A percentile compares a stretch with the other conserved stretches of the same genome.
These are phyloP conservation scores for Xylariaceae sp. DNA, from an alignment of 2,329 filamentous ascomycete species.

Conservation along the genomic window DNA sequence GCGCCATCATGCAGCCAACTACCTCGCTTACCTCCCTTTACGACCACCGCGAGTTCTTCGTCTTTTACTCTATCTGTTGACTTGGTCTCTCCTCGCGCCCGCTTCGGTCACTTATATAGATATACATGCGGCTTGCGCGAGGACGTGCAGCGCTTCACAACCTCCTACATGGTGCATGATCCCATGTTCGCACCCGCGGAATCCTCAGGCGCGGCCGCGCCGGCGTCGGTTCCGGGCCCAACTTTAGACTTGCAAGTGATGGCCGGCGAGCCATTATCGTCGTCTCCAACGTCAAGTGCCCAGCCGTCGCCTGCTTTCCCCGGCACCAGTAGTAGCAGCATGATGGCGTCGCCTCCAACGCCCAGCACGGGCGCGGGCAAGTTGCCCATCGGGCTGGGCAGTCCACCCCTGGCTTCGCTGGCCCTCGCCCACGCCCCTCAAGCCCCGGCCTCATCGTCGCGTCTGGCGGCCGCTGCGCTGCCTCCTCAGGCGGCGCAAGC, in stretches of 20 bases:
- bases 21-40: conserved; percentile 1
- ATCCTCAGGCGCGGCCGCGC: conserved; percentile 10
- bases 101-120: too few species aligned
- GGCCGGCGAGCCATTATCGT: conserved; percentile 9
- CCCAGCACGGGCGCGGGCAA: too few species aligned
- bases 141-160: too few species aligned
- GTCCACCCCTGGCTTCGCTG: neutral
- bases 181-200: neutral
- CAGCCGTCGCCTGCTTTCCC: too few species aligned
- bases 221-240: conserved; percentile 5
- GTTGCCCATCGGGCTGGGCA: neutral
- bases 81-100: too few species aligned
- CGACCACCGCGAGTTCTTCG: too few species aligned
- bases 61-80: neutral
- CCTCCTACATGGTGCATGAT: too few species aligned
- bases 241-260: conserved; percentile 5
- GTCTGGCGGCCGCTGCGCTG: neutral
- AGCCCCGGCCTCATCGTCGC: neutral
- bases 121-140: too few species aligned
- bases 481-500: neutral
- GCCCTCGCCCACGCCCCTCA: neutral
- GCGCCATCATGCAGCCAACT: conserved; percentile 3
- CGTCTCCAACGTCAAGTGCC: neutral
- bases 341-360: neutral
- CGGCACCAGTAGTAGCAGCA: neutral